A percentile compares a stretch with the other conserved stretches of the same genome.
phyloP scores from a whole-genome alignment of 305 asterid genomes.

The Fraxinus ornus region DNA sequence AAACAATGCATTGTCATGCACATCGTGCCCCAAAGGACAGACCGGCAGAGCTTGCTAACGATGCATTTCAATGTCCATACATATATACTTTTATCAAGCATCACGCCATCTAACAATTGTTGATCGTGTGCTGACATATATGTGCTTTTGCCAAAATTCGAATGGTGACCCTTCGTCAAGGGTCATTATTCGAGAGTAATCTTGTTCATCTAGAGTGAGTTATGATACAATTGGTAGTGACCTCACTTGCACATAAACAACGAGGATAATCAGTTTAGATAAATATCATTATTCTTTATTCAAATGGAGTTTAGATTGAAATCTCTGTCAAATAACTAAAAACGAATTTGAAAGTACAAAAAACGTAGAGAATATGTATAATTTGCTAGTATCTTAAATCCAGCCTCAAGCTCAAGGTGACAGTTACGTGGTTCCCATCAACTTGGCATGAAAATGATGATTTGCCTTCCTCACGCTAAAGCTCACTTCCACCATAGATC shows the following conservation, averaged over 20 bases:
- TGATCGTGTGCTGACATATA: background rate
- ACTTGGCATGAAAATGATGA: conserved; percentile 17
- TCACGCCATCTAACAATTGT: background rate
- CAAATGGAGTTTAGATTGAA: background rate
- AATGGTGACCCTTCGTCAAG: too few relatives aligned
- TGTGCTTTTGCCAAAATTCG: background rate
- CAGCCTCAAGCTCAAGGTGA: background rate
- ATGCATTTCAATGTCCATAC: background rate
- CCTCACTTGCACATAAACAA: too few relatives aligned
- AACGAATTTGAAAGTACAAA: background rate
- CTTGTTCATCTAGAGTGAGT: too few relatives aligned
- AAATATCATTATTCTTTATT: too few relatives aligned
- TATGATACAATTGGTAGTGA: too few relatives aligned
- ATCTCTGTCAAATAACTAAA: background rate
- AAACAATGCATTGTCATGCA: background rate
- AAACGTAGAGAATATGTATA: background rate
- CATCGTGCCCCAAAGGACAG: background rate
- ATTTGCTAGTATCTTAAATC: background rate
- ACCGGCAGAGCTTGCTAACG: background rate
- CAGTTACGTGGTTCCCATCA: background rate
- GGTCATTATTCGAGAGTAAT: background rate
- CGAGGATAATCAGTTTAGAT: too few relatives aligned
- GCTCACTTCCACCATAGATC: background rate
- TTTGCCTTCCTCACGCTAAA: conserved; percentile 9
- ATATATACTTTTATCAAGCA: background rate